Evolutionary conservation across 2,329 filamentous ascomycete species (phyloP).

Genomic region (Phialophora expanda): DNA sequence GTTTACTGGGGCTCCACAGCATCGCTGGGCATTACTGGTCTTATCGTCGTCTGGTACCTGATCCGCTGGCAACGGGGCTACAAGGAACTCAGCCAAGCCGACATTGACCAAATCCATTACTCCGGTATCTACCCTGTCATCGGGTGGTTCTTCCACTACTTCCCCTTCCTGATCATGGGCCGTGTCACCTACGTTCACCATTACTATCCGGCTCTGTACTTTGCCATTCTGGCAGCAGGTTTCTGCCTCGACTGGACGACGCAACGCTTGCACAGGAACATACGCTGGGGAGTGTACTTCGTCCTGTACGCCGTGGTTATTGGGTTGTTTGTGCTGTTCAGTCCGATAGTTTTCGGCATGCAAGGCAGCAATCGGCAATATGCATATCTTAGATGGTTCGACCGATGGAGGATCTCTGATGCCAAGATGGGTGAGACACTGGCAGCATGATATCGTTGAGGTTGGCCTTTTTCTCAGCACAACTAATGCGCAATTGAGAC

Average conservation of each 20-base stretch:
- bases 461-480: conserved; percentile 4
- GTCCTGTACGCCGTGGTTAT: conserved; percentile 75
- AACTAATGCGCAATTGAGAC: conserved; percentile 16
- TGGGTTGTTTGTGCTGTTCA: conserved; percentile 83
- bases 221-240: conserved; percentile 86
- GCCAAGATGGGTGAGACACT: conserved; percentile 40
- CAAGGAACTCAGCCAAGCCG: conserved; percentile 74
- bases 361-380: conserved; percentile 81
- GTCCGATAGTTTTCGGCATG: conserved; percentile 97
- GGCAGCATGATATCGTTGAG: background rate
- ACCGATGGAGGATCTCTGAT: conserved; percentile 82
- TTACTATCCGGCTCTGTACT: conserved; percentile 98
- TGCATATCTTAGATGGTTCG: conserved; percentile 92
- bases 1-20: conserved; percentile 95
- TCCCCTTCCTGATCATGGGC: conserved; percentile 96
- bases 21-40: conserved; percentile 72
- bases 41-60: conserved; percentile 80
- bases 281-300: conserved; percentile 73
- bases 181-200: conserved; percentile 99
- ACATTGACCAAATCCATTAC: conserved; percentile 95
- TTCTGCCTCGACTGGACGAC: conserved; percentile 88
- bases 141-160: conserved; percentile 95
- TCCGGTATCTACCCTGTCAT: conserved; percentile 86
- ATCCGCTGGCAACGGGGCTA: conserved; percentile 96
- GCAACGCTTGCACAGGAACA: conserved; percentile 65